Percentiles rank a stretch among this genome's conserved stretches.
phyloP scores from a whole-genome alignment of 179 eudicot genomes.

The Heliamphora pulchella region DNA sequence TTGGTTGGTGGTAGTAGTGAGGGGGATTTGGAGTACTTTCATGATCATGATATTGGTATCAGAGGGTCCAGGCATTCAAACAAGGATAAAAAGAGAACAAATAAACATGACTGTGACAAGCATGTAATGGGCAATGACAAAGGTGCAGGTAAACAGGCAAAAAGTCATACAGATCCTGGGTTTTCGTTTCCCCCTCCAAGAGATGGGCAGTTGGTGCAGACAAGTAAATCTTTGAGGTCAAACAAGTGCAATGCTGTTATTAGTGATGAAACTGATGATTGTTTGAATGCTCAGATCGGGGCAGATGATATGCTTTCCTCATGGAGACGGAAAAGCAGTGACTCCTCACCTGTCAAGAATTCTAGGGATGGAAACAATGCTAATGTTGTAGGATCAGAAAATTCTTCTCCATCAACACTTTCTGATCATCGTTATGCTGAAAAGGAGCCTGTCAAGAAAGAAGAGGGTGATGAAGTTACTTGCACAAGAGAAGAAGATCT shows the following conservation, averaged over 20 bases:
- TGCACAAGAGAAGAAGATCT: conserved; percentile 58
- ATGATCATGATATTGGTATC: conserved; percentile 49
- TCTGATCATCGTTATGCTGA: conserved; percentile 69
- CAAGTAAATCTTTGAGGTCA: conserved; percentile 57
- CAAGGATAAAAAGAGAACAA: conserved; percentile 38
- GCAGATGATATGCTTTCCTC: conserved; percentile 57
- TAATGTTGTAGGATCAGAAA: conserved; percentile 49
- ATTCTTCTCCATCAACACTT: conserved; percentile 68
- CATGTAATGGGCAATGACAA: conserved; percentile 31
- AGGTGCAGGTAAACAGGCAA: conserved; percentile 33
- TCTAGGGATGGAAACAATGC: conserved; percentile 57
- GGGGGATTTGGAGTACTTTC: conserved; percentile 73
- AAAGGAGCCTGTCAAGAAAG: conserved; percentile 48
- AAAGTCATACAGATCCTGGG: conserved; percentile 49
- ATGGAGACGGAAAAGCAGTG: conserved; percentile 67
- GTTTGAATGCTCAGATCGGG: conserved; percentile 24
- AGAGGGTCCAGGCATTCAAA: conserved; percentile 37
- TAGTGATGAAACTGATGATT: conserved; percentile 36
- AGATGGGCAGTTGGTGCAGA: conserved; percentile 43
- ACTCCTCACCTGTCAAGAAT: conserved; percentile 63
- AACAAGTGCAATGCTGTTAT: conserved; percentile 32
- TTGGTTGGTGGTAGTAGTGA: conserved; percentile 90
- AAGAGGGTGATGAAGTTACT: conserved; percentile 37
- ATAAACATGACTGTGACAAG: conserved; percentile 40
- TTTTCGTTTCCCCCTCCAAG: conserved; percentile 83